Base-by-base conservation (phyloP, 192 early-diverging fungal species). In the Linnemannia schmuckeri region DNA sequence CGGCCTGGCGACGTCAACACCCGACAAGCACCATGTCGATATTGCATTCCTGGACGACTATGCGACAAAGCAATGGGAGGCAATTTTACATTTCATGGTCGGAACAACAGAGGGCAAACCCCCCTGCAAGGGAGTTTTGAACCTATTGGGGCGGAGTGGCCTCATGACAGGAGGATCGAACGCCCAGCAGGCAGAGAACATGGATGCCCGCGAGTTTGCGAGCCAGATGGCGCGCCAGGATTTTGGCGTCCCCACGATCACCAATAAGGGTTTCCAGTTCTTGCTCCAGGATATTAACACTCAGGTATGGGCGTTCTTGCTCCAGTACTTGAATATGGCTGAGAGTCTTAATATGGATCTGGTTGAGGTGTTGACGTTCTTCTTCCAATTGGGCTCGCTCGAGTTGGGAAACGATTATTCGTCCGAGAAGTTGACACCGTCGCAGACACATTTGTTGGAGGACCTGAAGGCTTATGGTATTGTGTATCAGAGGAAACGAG, bases 241-340 rank as follows among this genome's bases (percentile, higher is more conserved):
- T 47, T 77, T 75, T n/a, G 87, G 76, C 2, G 87, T 91, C 1
- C 89, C 96, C 54, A 88, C 88, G 40, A 99, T 99, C 74, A 98
- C 98, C 12, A 97, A 96, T 83, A 97, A 97, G 83, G 98, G 98
- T 15, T 99, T 99, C 87, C 98, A 99, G 88, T 99, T 99, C 84
- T 83, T 99, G 71, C 86, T 99, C 37, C 97, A 98, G 87, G 97
- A 99, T 83, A 91, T 95, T 27, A 96, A 96, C 73, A 94, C 97
- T 30, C 98, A 99, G 90, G 96, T 98, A 12, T 99, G 98, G 98
- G 96, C 96, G 2, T 95, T 99, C 61, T 88, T 99, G 73, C 86
- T 99, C 73, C 97, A 98, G 89, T 99, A 99, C 80, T 88, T 98
- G 72, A 93, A 96, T 30, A 91, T 97, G 90, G 96, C 96, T 1